Conservation (phyloP, 192 early-diverging fungal genomes). For the Tieghemiomyces parasiticus region DNA sequence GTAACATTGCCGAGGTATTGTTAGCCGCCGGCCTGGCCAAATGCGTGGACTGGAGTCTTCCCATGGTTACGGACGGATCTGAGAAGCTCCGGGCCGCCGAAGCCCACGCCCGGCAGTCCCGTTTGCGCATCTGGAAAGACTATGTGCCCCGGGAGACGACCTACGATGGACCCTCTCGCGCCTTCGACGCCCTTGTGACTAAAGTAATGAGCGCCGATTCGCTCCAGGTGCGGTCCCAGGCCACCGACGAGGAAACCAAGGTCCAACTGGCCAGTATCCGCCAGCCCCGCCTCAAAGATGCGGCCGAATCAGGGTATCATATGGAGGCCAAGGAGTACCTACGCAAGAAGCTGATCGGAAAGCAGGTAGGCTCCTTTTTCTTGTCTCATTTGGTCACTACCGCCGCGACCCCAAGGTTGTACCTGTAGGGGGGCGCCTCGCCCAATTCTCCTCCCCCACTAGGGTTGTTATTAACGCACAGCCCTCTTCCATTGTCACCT, state of each 20-base stretch:
- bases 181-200: constrained; percentile 37
- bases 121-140: constrained; percentile 63
- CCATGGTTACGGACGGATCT: constrained; percentile 52
- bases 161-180: constrained; percentile 56
- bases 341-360: constrained; percentile 76
- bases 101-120: constrained; percentile 60
- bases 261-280: constrained; percentile 44
- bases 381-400: too few species aligned
- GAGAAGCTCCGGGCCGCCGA: constrained; percentile 64
- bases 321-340: constrained; percentile 82
- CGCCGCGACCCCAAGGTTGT: too few species aligned
- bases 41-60: constrained; percentile 74
- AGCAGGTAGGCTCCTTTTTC: constrained; percentile 55
- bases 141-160: constrained; percentile 51
- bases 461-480: too few species aligned
- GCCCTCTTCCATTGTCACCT: too few species aligned
- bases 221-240: constrained; percentile 28
- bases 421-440: too few species aligned
- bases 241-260: constrained; percentile 31
- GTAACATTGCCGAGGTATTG: constrained; percentile 84
- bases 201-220: constrained; percentile 43
- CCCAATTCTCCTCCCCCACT: too few species aligned
- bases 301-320: constrained; percentile 63
- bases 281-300: constrained; percentile 51
- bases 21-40: constrained; percentile 68